Conservation (phyloP, 352 stramenopile genomes). For the Elongisporangium senticosum region DNA sequence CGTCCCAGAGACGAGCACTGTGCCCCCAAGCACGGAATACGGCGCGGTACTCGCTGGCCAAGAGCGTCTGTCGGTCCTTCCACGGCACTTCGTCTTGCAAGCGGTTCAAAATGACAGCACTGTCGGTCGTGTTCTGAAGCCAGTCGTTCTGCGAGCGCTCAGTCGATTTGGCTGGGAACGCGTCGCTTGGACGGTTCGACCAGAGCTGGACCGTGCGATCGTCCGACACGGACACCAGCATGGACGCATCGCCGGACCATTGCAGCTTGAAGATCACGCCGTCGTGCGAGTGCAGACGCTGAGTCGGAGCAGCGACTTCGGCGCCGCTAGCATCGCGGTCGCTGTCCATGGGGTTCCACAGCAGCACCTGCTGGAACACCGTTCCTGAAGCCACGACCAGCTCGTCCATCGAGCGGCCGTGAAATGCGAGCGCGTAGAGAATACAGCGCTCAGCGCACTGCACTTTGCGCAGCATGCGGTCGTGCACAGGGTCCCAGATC, state of each 20-base stretch:
- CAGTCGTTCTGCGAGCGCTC: slow-evolving; percentile 1
- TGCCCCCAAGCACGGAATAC: slow-evolving; percentile 79
- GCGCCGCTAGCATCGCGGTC: slow-evolving; percentile 2
- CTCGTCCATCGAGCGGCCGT: slow-evolving; percentile 48
- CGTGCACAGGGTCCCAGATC: slow-evolving; percentile 48
- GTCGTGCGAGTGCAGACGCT: slow-evolving; percentile 76
- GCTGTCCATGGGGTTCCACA: slow-evolving; percentile 50
- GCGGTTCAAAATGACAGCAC: slow-evolving; percentile 5
- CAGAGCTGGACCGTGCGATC: slow-evolving; percentile 83
- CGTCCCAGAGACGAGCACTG: slow-evolving; percentile 81
- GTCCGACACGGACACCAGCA: slow-evolving; percentile 80
- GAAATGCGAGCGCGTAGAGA: slow-evolving; percentile 75
- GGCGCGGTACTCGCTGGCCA: slow-evolving; percentile 30
- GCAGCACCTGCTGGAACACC: slow-evolving; percentile 82
- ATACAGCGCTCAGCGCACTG: slow-evolving; percentile 79
- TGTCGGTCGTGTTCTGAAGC: slow-evolving; percentile 9
- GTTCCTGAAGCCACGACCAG: slow-evolving; percentile 78
- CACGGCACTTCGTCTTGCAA: slow-evolving; percentile 3
- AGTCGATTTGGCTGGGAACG: slow-evolving; percentile 2
- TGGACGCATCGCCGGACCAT: slow-evolving; percentile 62
- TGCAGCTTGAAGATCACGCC: slow-evolving; percentile 81
- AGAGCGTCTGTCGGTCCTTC: background rate
- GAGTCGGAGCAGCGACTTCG: slow-evolving; percentile 23
- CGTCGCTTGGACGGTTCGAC: slow-evolving; percentile 28
- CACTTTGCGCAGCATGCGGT: slow-evolving; percentile 44